These are phyloP conservation scores for Rubroboletus satanas DNA, from an alignment of 768 basidiomycete genomes.

Conservation along the genomic window DNA sequence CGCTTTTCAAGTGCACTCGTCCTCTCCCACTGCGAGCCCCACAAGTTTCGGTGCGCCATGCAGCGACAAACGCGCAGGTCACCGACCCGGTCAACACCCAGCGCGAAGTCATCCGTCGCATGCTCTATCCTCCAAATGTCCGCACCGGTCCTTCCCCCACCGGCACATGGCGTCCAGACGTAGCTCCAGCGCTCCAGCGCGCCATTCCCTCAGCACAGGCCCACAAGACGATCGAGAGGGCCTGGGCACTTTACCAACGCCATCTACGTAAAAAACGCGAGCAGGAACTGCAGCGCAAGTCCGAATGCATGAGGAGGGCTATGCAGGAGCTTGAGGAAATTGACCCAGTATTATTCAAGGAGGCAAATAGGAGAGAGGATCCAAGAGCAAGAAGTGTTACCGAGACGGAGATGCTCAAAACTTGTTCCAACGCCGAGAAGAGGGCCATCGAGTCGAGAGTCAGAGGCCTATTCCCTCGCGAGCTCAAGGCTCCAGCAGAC, in stretches of 20 bases:
- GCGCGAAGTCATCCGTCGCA: slow-evolving; percentile 70
- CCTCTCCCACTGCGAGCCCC: slow-evolving; percentile 32
- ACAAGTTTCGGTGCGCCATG: slow-evolving; percentile 40
- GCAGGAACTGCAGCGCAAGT: slow-evolving; percentile 71
- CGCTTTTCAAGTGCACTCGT: slow-evolving; percentile 36
- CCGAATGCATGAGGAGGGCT: slow-evolving; percentile 74
- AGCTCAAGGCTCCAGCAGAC: slow-evolving; percentile 81
- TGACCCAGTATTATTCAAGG: slow-evolving; percentile 53
- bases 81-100: slow-evolving; percentile 48
- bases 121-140: slow-evolving; percentile 76
- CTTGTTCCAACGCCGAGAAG: slow-evolving; percentile 60
- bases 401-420: slow-evolving; percentile 59
- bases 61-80: slow-evolving; percentile 30
- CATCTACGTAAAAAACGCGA: slow-evolving; percentile 67
- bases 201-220: slow-evolving; percentile 89
- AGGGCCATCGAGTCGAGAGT: slow-evolving; percentile 72
- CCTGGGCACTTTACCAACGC: slow-evolving; percentile 80
- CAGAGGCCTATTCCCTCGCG: slow-evolving; percentile 83
- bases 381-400: slow-evolving; percentile 56
- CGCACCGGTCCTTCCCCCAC: slow-evolving; percentile 70
- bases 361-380: slow-evolving; percentile 73
- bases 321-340: slow-evolving; percentile 72
- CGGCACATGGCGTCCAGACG: slow-evolving; percentile 81
- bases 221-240: slow-evolving; percentile 88
- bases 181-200: slow-evolving; percentile 67